Percentiles rank a stretch among this genome's conserved stretches.
Evolutionary conservation across 2,329 filamentous ascomycete species (phyloP).

Genomic region (Ilyonectria destructans): DNA sequence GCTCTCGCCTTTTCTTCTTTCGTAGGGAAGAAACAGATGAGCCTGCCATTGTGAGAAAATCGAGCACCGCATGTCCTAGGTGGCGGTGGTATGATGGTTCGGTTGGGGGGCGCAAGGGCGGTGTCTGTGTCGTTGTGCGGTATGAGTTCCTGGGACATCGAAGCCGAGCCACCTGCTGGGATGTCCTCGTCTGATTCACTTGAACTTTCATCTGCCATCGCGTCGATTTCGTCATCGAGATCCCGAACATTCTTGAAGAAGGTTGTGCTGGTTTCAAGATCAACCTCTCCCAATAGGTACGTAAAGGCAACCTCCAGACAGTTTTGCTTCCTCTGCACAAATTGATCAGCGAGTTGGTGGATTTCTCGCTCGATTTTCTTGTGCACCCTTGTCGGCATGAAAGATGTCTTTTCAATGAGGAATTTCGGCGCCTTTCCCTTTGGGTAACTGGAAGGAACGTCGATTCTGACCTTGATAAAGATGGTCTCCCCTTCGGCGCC

Average conservation of each 20-base stretch:
- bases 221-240: conserved; percentile 71
- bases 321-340: conserved; percentile 72
- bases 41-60: conserved; percentile 74
- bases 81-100: conserved; percentile 69
- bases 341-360: conserved; percentile 70
- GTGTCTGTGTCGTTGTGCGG: conserved; percentile 69
- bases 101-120: conserved; percentile 67
- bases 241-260: conserved; percentile 78
- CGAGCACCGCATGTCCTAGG: conserved; percentile 74
- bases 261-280: conserved; percentile 73
- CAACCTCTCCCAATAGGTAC: conserved; percentile 76
- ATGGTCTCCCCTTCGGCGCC: conserved; percentile 70
- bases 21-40: conserved; percentile 80
- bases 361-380: conserved; percentile 69
- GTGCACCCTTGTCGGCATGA: conserved; percentile 72
- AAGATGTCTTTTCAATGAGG: conserved; percentile 73
- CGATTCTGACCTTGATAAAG: conserved; percentile 74
- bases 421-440: conserved; percentile 73
- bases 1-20: conserved; percentile 74
- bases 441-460: conserved; percentile 74
- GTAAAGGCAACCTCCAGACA: conserved; percentile 75
- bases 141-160: conserved; percentile 75
- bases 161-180: conserved; percentile 67
- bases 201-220: conserved; percentile 82
- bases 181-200: conserved; percentile 82